These are phyloP conservation scores for Breviolum minutum DNA, from an alignment of 73 alveolate species.

Conservation along the genomic window DNA sequence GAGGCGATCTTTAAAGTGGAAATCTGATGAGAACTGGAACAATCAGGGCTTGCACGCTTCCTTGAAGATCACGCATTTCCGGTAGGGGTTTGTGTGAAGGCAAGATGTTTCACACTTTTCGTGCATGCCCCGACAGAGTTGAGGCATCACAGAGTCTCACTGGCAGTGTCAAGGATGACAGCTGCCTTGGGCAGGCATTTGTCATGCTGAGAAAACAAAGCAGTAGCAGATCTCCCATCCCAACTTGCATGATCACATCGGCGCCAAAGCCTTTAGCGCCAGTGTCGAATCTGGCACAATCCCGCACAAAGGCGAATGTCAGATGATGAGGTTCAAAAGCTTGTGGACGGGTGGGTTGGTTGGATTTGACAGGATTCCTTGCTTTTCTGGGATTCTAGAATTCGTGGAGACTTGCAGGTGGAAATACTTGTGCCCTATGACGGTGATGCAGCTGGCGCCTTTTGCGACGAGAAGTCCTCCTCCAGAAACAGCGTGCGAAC, in stretches of 20 bases:
- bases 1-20: conserved; percentile 89
- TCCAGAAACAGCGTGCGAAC: background rate
- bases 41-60: conserved; percentile 71
- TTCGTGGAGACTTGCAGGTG: background rate
- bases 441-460: conserved; percentile 65
- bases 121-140: background rate
- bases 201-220: background rate
- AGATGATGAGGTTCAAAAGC: background rate
- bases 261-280: background rate
- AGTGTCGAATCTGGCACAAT: no score
- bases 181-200: background rate
- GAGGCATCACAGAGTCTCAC: background rate
- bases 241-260: background rate
- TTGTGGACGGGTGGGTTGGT: background rate
- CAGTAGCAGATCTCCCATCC: no score
- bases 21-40: conserved; percentile 68
- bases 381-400: no score
- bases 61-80: conserved; percentile 68
- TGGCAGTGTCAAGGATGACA: background rate
- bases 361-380: background rate
- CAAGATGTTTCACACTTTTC: background rate
- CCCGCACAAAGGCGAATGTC: background rate
- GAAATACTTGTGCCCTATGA: conserved; percentile 48
- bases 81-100: background rate
- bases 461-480: conserved; percentile 9